Evolutionary conservation across 2,329 filamentous ascomycete species (phyloP), one percentile per base, ranked within the genome.

Genomic region (Fusarium austroafricanum): DNA sequence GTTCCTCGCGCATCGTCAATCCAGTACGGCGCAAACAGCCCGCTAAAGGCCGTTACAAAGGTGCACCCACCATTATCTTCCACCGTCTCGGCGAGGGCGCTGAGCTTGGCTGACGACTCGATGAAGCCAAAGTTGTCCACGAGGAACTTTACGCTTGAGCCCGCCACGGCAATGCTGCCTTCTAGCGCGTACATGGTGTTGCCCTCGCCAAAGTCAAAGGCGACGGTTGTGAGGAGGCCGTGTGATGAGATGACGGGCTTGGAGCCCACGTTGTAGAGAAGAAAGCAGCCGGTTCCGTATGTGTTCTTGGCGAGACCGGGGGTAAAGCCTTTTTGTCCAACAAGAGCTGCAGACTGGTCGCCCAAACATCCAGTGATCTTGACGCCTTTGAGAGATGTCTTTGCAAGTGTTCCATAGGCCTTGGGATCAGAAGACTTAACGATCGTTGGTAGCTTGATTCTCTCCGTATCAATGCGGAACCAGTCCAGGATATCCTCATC

Each of bases 1-100:
- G 92, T 94, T 58, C 92, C 92, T 74, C 92, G 87, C 3, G 91
- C 91, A 79, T 94, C 91, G 76, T 94, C 92, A 67, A 94, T 92
- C 92, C 92, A 94, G 80, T 94, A 94, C 1, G 92, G 92, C 1
- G 92, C 92, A 76, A 94, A 94, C 5, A 94, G 84, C 49, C 92
- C 92, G 77, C 89, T 92, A 77, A 94, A 94, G 11, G 92, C 92
- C 11, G 92, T 94, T 61, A 94, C 92, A 72, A 94, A 87, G 18
- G 92, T 87, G 72, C 90, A 89, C 10, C 92, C 92, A 61, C 92
- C 92, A 67, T 90, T 94, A 78, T 94, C 90, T 56, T 81, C 77
- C 29, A 84, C 82, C 9, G 81, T 82, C 76, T 83, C 81, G 47
- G 82, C 82, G n/a, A 84, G 74, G 1, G 78, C 77, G 56, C 80